Evolutionary conservation across 169 alveolate genomes (phyloP).

Genomic region (Cryptosporidium felis): DNA sequence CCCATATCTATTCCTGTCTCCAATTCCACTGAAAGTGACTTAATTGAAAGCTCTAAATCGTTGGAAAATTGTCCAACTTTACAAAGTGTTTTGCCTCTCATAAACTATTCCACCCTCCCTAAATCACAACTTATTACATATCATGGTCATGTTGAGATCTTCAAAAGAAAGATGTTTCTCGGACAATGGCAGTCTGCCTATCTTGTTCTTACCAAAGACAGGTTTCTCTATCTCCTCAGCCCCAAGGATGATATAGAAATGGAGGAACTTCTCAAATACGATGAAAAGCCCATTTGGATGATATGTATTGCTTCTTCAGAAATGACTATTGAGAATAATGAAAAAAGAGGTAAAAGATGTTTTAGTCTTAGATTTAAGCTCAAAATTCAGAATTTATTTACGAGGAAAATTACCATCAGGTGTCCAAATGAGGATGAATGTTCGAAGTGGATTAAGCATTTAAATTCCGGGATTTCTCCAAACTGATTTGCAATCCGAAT

Average conservation of each 20-base stretch:
- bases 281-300: conserved; percentile 57
- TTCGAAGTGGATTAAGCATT: conserved; percentile 10
- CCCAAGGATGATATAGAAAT: conserved; percentile 48
- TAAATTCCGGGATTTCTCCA: conserved; percentile 1
- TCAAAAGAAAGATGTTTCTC: conserved; percentile 3
- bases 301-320: neutral
- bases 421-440: conserved; percentile 54
- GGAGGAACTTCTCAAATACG: conserved; percentile 41
- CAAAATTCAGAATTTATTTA: conserved; percentile 11
- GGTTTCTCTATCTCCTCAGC: conserved; percentile 20
- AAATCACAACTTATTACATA: conserved; percentile 31
- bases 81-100: neutral
- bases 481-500: no score
- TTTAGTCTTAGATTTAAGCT: neutral
- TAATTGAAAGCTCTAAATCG: neutral
- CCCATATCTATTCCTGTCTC: conserved; percentile 61
- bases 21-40: neutral
- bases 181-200: conserved; percentile 62
- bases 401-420: conserved; percentile 3
- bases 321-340: conserved; percentile 1
- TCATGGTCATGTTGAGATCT: conserved; percentile 49
- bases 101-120: conserved; percentile 8
- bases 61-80: neutral
- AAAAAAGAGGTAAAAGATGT: conserved; percentile 43
- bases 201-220: conserved; percentile 48